Evolutionary conservation across 345 rosid genomes (phyloP), one percentile per base, ranked within the genome.

Genomic region (Acer yangbiense): DNA sequence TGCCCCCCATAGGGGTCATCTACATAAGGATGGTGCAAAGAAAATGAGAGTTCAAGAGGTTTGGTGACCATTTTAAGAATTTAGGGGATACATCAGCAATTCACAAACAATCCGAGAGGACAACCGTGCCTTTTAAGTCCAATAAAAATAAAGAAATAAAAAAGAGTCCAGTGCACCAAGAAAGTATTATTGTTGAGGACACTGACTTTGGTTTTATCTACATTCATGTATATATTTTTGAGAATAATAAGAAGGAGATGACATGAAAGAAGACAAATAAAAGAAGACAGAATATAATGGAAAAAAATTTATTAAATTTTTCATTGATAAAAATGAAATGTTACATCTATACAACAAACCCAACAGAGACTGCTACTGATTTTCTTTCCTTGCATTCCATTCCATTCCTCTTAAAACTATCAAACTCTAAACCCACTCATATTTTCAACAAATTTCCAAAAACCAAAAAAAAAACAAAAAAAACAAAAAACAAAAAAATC

Each of bases 321-420:
- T 48, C 73, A 66, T 73, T 80, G 11, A 67, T 69, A 69, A 72
- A 84, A 82, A 79, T 55, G 50, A 81, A 81, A 75, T 10, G 68
- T 55, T 55, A 65, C 71, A 61, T 65, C 80, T 84, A 57, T 80
- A 84, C 84, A 84, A 79, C 83, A 80, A 80, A 71, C 46, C 74
- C 68, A 61, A 64, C 71, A 77, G 81, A 78, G 83, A 57, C 41
- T 14, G 3, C 21, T 43, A 9, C 32, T 32, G 13, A 7, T 60
- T 23, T 41, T 44, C 50, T 63, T 9, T 48, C 73, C 11, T 43
- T 35, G 6, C 43, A 17, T 50, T 48, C 54, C 76, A 41, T n/a
- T 29, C 32, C 71, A 57, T 1, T 43, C 57, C 41, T 17, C 29
- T 11, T 13, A 4, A 32, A 32, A 20, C 39, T 10, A 57, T 32